Percentiles rank a stretch among this genome's conserved stretches.
Conservation (phyloP, 2,329 filamentous ascomycete genomes). For the Calonectria fujianensis region DNA sequence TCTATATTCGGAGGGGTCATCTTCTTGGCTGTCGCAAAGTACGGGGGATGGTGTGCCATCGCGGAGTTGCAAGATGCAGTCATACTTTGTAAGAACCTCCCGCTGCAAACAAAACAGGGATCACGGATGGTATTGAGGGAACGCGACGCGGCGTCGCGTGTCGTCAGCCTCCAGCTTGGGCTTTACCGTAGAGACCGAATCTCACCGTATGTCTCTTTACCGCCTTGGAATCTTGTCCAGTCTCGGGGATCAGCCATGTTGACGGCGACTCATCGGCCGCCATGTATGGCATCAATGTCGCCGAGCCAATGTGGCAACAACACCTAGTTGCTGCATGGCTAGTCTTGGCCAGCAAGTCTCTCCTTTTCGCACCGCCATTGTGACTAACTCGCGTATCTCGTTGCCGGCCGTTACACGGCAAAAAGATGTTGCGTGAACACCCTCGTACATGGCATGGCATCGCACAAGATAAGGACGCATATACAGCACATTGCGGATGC, state of each 20-base stretch:
- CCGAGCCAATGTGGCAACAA: conserved; percentile 10
- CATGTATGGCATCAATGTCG: not conserved
- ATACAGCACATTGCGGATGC: not conserved
- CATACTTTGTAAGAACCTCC: not conserved
- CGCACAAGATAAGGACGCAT: not conserved
- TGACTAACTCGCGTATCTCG: not conserved
- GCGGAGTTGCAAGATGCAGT: conserved; percentile 2
- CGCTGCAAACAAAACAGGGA: conserved; percentile 2
- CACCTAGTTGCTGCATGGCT: not conserved
- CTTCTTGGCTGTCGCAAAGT: not conserved
- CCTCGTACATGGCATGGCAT: conserved; percentile 25
- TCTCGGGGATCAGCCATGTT: not conserved
- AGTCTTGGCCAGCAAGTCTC: not conserved
- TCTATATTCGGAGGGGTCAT: not conserved
- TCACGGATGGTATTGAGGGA: not conserved
- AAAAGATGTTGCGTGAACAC: conserved; percentile 15
- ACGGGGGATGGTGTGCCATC: not conserved
- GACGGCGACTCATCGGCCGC: too few species aligned
- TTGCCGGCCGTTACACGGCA: not conserved
- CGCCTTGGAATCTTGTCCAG: not conserved
- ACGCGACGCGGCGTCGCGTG: not conserved
- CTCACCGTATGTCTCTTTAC: not conserved
- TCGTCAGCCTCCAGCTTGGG: not conserved
- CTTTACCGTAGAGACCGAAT: conserved; percentile 1
- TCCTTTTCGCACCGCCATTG: not conserved